Conservation (phyloP, 2,329 filamentous ascomycete genomes). For the Ophiostoma angusticollis region DNA sequence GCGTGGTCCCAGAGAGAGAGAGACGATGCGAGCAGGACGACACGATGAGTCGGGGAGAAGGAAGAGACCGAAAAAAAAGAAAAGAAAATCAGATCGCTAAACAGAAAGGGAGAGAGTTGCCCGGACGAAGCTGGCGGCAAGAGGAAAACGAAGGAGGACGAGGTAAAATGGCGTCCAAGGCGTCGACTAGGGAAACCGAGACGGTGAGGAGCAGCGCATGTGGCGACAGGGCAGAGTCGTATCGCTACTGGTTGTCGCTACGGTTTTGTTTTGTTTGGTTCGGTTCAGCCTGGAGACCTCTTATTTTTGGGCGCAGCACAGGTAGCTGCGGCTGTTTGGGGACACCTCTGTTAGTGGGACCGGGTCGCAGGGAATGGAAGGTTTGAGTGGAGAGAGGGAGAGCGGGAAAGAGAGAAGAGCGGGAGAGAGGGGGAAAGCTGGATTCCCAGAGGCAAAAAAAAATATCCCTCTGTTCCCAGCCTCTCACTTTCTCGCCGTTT, state of each 20-base stretch:
- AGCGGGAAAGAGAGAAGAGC: background rate
- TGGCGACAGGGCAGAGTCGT: background rate
- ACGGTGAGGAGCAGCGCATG: too few species aligned
- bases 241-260: background rate
- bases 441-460: background rate
- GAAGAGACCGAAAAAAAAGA: background rate
- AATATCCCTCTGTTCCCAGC: constrained; percentile 1
- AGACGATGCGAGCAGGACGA: too few species aligned
- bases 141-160: background rate
- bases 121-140: constrained; percentile 7
- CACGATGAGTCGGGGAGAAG: background rate
- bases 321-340: too few species aligned
- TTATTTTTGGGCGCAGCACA: too few species aligned
- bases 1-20: too few species aligned
- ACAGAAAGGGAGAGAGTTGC: constrained; percentile 4
- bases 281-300: too few species aligned
- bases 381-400: background rate
- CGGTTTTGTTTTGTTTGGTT: too few species aligned
- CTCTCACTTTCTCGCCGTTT: constrained; percentile 9
- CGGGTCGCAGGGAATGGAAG: background rate
- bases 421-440: background rate
- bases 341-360: constrained; percentile 1
- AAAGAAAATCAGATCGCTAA: background rate
- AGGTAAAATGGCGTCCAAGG: too few species aligned
- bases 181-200: too few species aligned